Evolutionary conservation across 148 eudicot genomes (phyloP).

Genomic region (Rhododendron molle): DNA sequence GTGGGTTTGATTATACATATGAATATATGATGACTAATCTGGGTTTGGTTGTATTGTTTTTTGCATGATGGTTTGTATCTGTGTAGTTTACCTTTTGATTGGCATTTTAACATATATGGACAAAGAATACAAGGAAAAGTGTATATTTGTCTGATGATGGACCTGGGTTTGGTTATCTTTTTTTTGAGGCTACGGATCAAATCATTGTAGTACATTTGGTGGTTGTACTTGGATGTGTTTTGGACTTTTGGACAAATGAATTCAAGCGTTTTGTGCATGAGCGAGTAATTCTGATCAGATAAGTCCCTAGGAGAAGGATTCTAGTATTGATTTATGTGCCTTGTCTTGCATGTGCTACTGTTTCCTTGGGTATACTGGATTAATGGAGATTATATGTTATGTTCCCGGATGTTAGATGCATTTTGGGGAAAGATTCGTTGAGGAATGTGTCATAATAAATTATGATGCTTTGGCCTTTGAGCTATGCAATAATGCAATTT

Average conservation of each 20-base stretch:
- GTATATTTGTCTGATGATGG: background rate
- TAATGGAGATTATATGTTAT: background rate
- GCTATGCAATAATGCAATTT: too few species aligned
- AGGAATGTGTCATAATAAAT: background rate
- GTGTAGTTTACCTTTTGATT: background rate
- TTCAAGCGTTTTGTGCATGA: background rate
- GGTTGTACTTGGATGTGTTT: background rate
- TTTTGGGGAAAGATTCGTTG: background rate
- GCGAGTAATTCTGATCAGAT: too few species aligned
- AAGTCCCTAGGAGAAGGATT: background rate
- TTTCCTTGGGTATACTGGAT: background rate
- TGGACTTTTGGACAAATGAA: background rate
- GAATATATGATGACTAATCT: background rate
- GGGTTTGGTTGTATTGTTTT: background rate
- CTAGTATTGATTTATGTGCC: background rate
- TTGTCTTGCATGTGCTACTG: background rate
- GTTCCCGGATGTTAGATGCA: background rate
- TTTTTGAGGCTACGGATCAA: background rate
- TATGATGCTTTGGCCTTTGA: too few species aligned
- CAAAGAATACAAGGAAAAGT: background rate
- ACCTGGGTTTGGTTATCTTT: background rate
- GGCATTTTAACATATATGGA: background rate
- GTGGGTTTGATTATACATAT: background rate
- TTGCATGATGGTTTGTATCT: background rate
- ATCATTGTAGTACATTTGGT: background rate